Evolutionary conservation across 2,329 filamentous ascomycete genomes (phyloP).

Genomic region (Phaeosphaeriaceae sp.): DNA sequence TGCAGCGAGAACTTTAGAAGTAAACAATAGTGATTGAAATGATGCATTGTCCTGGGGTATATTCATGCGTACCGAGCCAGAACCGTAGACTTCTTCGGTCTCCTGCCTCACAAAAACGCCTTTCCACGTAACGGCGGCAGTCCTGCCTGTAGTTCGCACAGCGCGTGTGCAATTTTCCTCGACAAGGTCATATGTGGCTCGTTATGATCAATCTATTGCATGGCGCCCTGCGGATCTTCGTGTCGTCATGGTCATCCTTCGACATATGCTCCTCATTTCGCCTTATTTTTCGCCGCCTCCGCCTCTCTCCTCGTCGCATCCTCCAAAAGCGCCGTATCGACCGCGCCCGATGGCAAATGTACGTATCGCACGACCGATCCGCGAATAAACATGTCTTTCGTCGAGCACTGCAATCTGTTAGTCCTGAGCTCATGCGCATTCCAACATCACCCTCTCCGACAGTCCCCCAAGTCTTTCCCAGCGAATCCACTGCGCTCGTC

Average conservation of each 20-base stretch:
- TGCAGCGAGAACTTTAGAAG: too few relatives aligned
- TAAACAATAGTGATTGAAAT: too few relatives aligned
- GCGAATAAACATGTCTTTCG: slow-evolving; percentile 95
- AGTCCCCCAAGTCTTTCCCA: neutral
- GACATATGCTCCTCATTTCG: slow-evolving; percentile 34
- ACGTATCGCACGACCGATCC: slow-evolving; percentile 94
- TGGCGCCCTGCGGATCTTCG: too few relatives aligned
- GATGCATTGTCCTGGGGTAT: neutral
- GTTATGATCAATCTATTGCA: too few relatives aligned
- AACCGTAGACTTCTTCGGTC: too few relatives aligned
- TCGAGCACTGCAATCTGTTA: slow-evolving; percentile 67
- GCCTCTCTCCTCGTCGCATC: slow-evolving; percentile 70
- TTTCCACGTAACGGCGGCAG: too few relatives aligned
- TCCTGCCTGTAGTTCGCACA: too few relatives aligned
- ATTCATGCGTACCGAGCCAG: neutral
- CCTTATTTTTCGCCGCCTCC: slow-evolving; percentile 47
- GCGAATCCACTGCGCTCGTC: too few relatives aligned
- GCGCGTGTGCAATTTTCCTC: too few relatives aligned
- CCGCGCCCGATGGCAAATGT: slow-evolving; percentile 80
- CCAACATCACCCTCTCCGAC: neutral
- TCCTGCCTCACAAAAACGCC: too few relatives aligned
- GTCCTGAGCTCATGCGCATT: neutral
- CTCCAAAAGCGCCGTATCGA: slow-evolving; percentile 86
- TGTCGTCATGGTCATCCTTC: neutral
- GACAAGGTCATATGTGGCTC: too few relatives aligned